Evolutionary conservation across 1,284 basidiomycete genomes (phyloP), one percentile per base, ranked within the genome.

Genomic region (Heliocybe sulcata): DNA sequence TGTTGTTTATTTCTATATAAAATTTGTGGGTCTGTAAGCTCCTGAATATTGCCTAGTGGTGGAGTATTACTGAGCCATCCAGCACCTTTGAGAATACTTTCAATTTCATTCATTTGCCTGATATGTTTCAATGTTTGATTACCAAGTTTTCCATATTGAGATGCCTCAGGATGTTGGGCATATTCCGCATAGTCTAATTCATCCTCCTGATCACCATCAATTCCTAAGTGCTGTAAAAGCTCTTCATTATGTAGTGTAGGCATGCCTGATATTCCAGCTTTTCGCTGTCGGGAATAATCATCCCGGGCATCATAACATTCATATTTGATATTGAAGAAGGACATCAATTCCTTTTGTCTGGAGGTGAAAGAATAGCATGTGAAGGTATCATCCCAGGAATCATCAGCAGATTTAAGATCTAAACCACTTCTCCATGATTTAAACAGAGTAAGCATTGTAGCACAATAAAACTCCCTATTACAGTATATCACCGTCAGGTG

Each of bases 251-350:
- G 38, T n/a, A 42, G n/a, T n/a, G 38, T 42, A 20, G 38, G 38
- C 38, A 42, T 42, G 16, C 38, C 25, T 23, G 38, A 12, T 47
- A 27, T 22, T 50, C 25, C 53, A 27, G 16, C n/a, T 27, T 48
- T 35, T 6, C 16, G 8, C 10, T 20, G 26, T 16, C 45, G 8
- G 8, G 12, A 31, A 54, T 42, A 66, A 52, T 66, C 63, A 55
- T 66, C 59, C 33, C 62, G 42, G n/a, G 61, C 61, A 60, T 65
- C 63, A 25, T 57, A 51, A 42, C 63, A 65, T 54, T 65, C 62
- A 57, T 66, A 63, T n/a, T 49, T 51, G 2, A 65, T 51, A 38
- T 66, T 47, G 31, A 64, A 60, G 35, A 54, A 55, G 4, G 58
- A 58, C 57, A 64, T 62, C 1, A 60, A 22, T 14, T 61, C 50